These are phyloP conservation scores for Yamadazyma sp. DNA, from an alignment of 1,139 yeast genomes.

Conservation along the genomic window DNA sequence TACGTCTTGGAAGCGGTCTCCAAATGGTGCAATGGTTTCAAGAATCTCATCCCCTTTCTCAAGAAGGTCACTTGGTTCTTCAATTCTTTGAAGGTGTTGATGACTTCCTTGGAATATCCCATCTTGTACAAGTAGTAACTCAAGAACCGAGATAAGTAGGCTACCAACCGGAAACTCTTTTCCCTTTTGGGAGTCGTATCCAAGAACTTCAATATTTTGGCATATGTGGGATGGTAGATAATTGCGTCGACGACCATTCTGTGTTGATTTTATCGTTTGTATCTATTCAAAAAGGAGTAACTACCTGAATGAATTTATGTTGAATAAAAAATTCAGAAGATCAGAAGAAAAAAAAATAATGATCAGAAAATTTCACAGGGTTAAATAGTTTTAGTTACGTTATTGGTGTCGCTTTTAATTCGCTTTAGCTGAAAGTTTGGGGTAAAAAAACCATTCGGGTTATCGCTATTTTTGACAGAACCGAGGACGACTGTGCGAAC, in stretches of 20 bases:
- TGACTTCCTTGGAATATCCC: conserved; percentile 54
- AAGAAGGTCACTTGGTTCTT: conserved; percentile 64
- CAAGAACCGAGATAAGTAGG: conserved; percentile 76
- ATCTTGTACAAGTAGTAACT: conserved; percentile 61
- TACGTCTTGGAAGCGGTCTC: conserved; percentile 67
- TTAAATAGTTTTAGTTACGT: conserved; percentile 2
- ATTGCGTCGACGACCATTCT: conserved; percentile 66
- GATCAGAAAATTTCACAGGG: conserved; percentile 4
- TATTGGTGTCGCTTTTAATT: neutral
- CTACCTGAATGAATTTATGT: too few species aligned
- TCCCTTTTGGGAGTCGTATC: conserved; percentile 68
- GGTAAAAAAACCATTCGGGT: conserved; percentile 4
- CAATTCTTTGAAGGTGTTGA: conserved; percentile 51
- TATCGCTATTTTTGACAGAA: neutral
- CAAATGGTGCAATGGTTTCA: conserved; percentile 78
- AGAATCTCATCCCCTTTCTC: conserved; percentile 81
- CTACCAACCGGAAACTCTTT: conserved; percentile 76
- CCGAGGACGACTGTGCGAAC: neutral
- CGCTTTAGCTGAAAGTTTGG: conserved; percentile 4
- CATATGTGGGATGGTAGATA: conserved; percentile 72
- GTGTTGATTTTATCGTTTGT: neutral
- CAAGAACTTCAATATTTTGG: conserved; percentile 61
- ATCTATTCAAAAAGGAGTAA: too few species aligned
- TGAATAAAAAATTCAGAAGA: neutral
- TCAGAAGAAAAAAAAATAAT: neutral